A percentile compares a stretch with the other conserved stretches of the same genome.
Conservation (phyloP, 305 asterid genomes). For the Fraxinus paxiana region DNA sequence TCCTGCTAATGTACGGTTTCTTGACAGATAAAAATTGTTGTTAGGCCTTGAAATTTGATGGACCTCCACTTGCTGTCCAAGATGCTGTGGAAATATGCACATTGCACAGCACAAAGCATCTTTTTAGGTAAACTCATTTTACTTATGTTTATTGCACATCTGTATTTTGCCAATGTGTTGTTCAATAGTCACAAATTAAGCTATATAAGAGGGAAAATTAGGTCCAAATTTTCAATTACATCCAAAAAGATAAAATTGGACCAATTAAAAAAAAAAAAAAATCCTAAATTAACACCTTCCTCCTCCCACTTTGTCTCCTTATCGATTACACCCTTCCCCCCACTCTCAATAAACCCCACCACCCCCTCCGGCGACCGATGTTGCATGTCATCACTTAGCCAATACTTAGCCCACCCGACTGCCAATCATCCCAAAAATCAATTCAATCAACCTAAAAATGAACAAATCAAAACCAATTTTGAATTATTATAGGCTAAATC, state of each 20-base stretch:
- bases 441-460: too few species aligned
- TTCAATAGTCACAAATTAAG: background rate
- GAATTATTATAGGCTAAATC: too few species aligned
- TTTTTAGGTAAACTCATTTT: background rate
- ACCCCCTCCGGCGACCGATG: too few species aligned
- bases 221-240: background rate
- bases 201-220: background rate
- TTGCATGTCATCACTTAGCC: too few species aligned
- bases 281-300: too few species aligned
- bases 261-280: too few species aligned
- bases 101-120: background rate
- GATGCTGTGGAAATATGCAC: background rate
- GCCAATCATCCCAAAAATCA: too few species aligned
- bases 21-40: background rate
- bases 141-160: background rate
- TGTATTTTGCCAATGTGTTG: background rate
- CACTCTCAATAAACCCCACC: too few species aligned
- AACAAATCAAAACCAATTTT: too few species aligned
- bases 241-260: background rate
- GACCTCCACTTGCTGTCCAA: background rate
- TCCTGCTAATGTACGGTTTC: background rate
- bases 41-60: background rate
- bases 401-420: too few species aligned
- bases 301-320: too few species aligned
- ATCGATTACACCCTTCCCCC: too few species aligned